Evolutionary conservation across 2,329 filamentous ascomycete genomes (phyloP).

Genomic region (Aspergillus aculeatus): DNA sequence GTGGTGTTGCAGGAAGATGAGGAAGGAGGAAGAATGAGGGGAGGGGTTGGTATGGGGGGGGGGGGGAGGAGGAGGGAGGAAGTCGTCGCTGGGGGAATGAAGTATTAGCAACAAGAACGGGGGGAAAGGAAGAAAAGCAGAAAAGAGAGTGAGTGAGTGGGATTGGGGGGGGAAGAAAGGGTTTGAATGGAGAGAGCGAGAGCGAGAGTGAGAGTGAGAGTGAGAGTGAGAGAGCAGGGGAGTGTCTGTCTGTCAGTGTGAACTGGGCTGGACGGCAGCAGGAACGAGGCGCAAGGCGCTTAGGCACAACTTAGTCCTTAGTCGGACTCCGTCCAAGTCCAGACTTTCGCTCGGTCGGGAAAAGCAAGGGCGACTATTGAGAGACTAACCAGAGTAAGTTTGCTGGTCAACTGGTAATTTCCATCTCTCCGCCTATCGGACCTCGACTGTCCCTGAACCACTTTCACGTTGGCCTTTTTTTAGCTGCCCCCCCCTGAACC

Average conservation of each 20-base stretch:
- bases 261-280: slow-evolving; percentile 1
- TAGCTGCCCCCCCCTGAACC: slow-evolving; percentile 3
- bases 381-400: not conserved
- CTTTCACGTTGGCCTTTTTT: slow-evolving; percentile 4
- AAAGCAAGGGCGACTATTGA: slow-evolving; percentile 8
- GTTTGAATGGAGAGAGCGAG: slow-evolving; percentile 1
- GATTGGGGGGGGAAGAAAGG: not conserved
- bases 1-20: slow-evolving; percentile 12
- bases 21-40: slow-evolving; percentile 24
- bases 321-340: not conserved
- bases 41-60: slow-evolving; percentile 14
- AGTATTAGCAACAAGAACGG: slow-evolving; percentile 15
- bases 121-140: slow-evolving; percentile 1
- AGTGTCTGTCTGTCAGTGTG: not conserved
- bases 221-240: not conserved
- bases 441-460: slow-evolving; percentile 11
- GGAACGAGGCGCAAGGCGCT: slow-evolving; percentile 23
- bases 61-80: not conserved
- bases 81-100: slow-evolving; percentile 20
- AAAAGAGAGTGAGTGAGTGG: not conserved
- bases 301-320: slow-evolving; percentile 5
- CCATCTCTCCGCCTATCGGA: slow-evolving; percentile 15
- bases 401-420: slow-evolving; percentile 11
- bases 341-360: not conserved
- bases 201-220: slow-evolving; percentile 2